Conservation (phyloP, 345 rosid genomes). For the Eucalyptus cladocalyx region DNA sequence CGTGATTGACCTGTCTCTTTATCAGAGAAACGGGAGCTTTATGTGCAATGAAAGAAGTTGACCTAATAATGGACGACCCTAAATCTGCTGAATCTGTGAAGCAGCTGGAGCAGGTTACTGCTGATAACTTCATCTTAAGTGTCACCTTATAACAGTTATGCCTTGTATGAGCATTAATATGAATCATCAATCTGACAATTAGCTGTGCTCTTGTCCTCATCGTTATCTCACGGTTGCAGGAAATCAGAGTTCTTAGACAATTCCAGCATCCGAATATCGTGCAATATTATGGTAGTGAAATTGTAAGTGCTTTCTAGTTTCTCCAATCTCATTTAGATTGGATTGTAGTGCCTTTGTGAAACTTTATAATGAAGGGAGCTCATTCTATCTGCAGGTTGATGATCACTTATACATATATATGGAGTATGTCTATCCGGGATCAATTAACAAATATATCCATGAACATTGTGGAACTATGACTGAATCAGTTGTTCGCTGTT, state of each 20-base stretch:
- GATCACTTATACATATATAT: constrained; percentile 52
- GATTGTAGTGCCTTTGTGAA: not conserved
- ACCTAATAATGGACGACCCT: constrained; percentile 43
- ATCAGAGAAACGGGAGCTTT: constrained; percentile 61
- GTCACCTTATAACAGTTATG: not conserved
- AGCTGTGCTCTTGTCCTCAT: not conserved
- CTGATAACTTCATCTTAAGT: not conserved
- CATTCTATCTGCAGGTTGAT: constrained; percentile 27
- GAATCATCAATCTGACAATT: not conserved
- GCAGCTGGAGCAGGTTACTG: constrained; percentile 58
- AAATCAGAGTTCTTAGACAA: constrained; percentile 35
- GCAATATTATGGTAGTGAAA: constrained; percentile 64
- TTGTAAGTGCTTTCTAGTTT: constrained; percentile 12
- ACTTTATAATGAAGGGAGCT: not conserved
- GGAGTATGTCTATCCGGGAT: constrained; percentile 65
- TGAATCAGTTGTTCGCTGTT: constrained; percentile 59
- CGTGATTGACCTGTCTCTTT: not conserved
- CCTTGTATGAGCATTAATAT: not conserved
- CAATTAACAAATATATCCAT: constrained; percentile 37
- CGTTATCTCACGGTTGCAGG: constrained; percentile 19
- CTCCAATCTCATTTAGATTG: not conserved
- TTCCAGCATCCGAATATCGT: constrained; percentile 60
- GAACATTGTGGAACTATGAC: constrained; percentile 49
- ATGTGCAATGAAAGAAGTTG: constrained; percentile 71
- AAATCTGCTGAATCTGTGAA: constrained; percentile 53